phyloP scores from a whole-genome alignment of 2,329 filamentous ascomycete genomes.

The Ophiosphaerella narmari region DNA sequence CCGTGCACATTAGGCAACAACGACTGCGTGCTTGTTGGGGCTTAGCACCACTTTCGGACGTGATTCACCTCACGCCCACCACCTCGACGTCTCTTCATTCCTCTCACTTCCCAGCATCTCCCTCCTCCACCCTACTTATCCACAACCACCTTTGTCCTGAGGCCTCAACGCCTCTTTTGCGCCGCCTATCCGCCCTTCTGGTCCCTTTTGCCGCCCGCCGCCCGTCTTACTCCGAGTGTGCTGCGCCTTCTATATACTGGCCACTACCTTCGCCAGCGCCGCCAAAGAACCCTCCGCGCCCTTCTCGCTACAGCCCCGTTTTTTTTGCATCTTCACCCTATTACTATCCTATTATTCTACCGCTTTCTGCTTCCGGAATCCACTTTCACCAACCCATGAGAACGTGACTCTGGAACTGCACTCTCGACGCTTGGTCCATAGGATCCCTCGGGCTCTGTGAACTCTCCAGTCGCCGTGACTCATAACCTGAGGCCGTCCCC shows the following conservation, averaged over 20 bases:
- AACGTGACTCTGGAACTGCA: conserved; percentile 29
- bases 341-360: conserved; percentile 15
- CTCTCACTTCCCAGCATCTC: conserved; percentile 16
- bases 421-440: conserved; percentile 28
- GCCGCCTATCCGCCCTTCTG: conserved; percentile 26
- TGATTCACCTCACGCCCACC: conserved; percentile 25
- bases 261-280: conserved; percentile 22
- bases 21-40: conserved; percentile 2
- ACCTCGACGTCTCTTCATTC: conserved; percentile 20
- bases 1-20: conserved; percentile 6
- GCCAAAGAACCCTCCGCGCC: conserved; percentile 33
- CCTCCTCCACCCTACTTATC: not conserved
- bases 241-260: conserved; percentile 43
- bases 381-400: conserved; percentile 24
- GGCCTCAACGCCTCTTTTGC: conserved; percentile 31
- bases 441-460: conserved; percentile 30
- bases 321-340: conserved; percentile 10
- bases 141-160: conserved; percentile 20
- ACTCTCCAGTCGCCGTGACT: conserved; percentile 38
- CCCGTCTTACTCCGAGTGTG: conserved; percentile 35
- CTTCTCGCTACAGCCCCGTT: conserved; percentile 27
- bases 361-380: conserved; percentile 10
- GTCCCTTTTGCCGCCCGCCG: conserved; percentile 31
- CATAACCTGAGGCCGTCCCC: conserved; percentile 39
- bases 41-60: conserved; percentile 14